Percentiles rank a stretch among this genome's conserved stretches.
Conservation (phyloP, 2,329 filamentous ascomycete genomes). For the Pyrenophora seminiperda region DNA sequence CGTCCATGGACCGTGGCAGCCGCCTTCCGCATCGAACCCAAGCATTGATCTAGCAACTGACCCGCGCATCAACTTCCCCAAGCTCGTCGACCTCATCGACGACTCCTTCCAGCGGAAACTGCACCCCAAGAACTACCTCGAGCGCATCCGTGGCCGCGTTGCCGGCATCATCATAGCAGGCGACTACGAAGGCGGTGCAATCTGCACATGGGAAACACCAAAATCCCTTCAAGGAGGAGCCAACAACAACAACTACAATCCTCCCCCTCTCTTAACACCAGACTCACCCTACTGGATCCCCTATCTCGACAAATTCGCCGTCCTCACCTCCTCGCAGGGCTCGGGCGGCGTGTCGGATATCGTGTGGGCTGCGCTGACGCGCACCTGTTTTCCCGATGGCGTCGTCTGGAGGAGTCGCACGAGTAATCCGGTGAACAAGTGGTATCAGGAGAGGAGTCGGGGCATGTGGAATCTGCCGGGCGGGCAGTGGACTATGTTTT, state of each 20-base stretch:
- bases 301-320: slow-evolving; percentile 97
- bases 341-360: slow-evolving; percentile 92
- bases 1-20: slow-evolving; percentile 66
- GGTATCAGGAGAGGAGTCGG: slow-evolving; percentile 92
- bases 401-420: slow-evolving; percentile 91
- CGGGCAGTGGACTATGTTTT: slow-evolving; percentile 98
- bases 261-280: background rate
- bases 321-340: slow-evolving; percentile 84
- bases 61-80: slow-evolving; percentile 78
- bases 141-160: slow-evolving; percentile 77
- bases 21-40: slow-evolving; percentile 63
- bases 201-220: slow-evolving; percentile 91
- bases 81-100: slow-evolving; percentile 85
- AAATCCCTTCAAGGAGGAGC: slow-evolving; percentile 55
- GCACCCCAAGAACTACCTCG: slow-evolving; percentile 80
- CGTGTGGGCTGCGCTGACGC: slow-evolving; percentile 94
- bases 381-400: slow-evolving; percentile 82
- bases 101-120: slow-evolving; percentile 89
- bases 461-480: slow-evolving; percentile 81
- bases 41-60: slow-evolving; percentile 73
- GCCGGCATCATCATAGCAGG: slow-evolving; percentile 94
- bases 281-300: slow-evolving; percentile 70
- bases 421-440: slow-evolving; percentile 96
- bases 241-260: too few relatives aligned
- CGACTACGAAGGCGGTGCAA: slow-evolving; percentile 93